Evolutionary conservation across 345 rosid genomes (phyloP), one percentile per base, ranked within the genome.

Genomic region (Theobroma cacao): DNA sequence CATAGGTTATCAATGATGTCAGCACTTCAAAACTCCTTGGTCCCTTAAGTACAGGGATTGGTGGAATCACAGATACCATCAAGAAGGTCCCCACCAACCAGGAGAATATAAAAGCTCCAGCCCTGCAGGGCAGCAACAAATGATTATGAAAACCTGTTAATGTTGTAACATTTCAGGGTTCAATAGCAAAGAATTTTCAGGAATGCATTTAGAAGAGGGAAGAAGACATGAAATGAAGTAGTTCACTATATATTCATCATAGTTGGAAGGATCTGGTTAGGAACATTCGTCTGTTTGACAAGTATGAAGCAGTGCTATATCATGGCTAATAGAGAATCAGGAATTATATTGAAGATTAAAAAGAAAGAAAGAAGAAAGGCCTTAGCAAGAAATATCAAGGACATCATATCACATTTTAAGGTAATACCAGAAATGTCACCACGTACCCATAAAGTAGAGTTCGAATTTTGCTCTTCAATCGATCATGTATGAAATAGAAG

Each of bases 21-120:
- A 88, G 90, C 78, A 91, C 95, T 85, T 94, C 97, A 61, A 96
- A 96, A 82, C 91, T 86, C 85, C 98, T 88, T 17, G 81, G 79
- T 70, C 97, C 99, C 87, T 87, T 96, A 72, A 92, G 85, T 77
- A 96, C 76, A 18, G 99, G 97, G 10, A 71, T 31, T 18, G 98
- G 96, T 7, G 99, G 99, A 77, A 94, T 80, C 79, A 89, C 88
- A 75, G 97, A 84, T 43, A 94, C 97, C 99, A 94, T 92, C 87
- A 96, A 91, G 94, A 92, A 94, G 43, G 99, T 96, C 72, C 89
- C 99, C 64, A 96, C 48, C 80, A 94, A 83, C 99, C 99, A 96
- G 43, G 98, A 91, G 79, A 91, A 82, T 76, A 85, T 81, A 85
- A 94, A 93, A 78, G 92, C 86, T 84, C 93, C 98, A 72, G 80